Evolutionary conservation across 352 stramenopile genomes (phyloP).

Genomic region (Plasmopara viticola): DNA sequence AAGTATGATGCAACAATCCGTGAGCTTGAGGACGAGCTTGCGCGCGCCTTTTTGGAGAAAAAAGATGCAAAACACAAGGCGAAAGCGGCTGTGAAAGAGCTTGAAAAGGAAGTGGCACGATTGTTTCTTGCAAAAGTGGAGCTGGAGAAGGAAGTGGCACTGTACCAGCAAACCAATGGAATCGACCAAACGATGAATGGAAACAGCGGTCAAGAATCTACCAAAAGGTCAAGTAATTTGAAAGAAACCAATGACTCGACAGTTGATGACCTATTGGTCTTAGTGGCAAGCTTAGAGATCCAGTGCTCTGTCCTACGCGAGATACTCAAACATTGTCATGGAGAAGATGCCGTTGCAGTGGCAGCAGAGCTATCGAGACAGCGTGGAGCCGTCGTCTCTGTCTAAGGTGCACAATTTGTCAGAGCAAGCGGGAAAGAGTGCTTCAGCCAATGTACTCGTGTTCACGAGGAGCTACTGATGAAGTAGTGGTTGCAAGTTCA

Average conservation of each 20-base stretch:
- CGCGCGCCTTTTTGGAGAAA: slow-evolving; percentile 44
- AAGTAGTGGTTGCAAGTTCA: no score
- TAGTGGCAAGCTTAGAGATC: slow-evolving; percentile 67
- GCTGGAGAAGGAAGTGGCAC: slow-evolving; percentile 32
- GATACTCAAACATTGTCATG: slow-evolving; percentile 30
- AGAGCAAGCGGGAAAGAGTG: neutral
- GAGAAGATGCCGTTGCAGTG: slow-evolving; percentile 34
- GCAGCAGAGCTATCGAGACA: slow-evolving; percentile 26
- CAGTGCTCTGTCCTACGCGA: slow-evolving; percentile 56
- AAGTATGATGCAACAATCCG: slow-evolving; percentile 37
- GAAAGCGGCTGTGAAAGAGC: slow-evolving; percentile 46
- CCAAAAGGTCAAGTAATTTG: slow-evolving; percentile 6
- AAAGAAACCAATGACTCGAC: slow-evolving; percentile 20
- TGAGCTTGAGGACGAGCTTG: slow-evolving; percentile 49
- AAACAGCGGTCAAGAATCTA: slow-evolving; percentile 12
- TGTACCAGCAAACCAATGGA: slow-evolving; percentile 3
- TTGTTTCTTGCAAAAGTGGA: slow-evolving; percentile 54
- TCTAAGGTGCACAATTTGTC: slow-evolving; percentile 12
- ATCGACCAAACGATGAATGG: slow-evolving; percentile 7
- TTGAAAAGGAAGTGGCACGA: slow-evolving; percentile 45
- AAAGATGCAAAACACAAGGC: slow-evolving; percentile 44
- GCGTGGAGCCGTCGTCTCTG: slow-evolving; percentile 27
- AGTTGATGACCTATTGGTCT: slow-evolving; percentile 48
- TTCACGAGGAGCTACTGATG: no score
- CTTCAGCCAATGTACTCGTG: no score